These are phyloP conservation scores for Coemansia biformis DNA, from an alignment of 192 early-diverging fungal genomes.

Conservation along the genomic window DNA sequence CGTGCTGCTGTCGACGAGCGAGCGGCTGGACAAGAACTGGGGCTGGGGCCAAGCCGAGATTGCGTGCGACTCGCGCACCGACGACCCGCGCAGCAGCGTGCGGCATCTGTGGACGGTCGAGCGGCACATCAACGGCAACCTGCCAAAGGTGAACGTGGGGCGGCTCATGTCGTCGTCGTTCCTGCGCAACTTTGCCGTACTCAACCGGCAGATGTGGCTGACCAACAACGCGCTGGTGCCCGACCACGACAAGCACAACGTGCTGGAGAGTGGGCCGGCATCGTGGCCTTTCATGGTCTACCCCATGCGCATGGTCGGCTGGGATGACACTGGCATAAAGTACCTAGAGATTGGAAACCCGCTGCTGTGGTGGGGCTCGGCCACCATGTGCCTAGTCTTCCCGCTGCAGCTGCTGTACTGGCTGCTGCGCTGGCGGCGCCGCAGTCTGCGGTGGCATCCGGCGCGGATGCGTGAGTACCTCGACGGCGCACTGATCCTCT, in stretches of 20 bases:
- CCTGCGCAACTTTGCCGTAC: conserved; percentile 54
- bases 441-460: conserved; percentile 37
- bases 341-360: conserved; percentile 68
- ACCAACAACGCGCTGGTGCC: conserved; percentile 72
- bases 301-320: conserved; percentile 67
- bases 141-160: conserved; percentile 57
- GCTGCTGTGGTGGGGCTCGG: conserved; percentile 54
- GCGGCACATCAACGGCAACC: conserved; percentile 68
- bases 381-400: conserved; percentile 20
- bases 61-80: conserved; percentile 60
- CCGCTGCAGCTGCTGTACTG: conserved; percentile 47
- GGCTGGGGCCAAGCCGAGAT: conserved; percentile 90
- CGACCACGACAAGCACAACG: conserved; percentile 68
- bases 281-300: conserved; percentile 63
- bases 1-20: conserved; percentile 68
- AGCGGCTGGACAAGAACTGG: conserved; percentile 79
- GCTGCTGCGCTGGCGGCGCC: conserved; percentile 43
- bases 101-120: conserved; percentile 87
- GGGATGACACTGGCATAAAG: conserved; percentile 63
- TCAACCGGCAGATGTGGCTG: conserved; percentile 75
- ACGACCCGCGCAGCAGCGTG: background rate
- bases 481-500: conserved; percentile 53
- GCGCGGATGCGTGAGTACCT: conserved; percentile 54
- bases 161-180: conserved; percentile 58
- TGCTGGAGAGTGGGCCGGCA: conserved; percentile 54